Evolutionary conservation across 1,139 yeast genomes (phyloP).

Genomic region (Lodderomyces metapsilosis): DNA sequence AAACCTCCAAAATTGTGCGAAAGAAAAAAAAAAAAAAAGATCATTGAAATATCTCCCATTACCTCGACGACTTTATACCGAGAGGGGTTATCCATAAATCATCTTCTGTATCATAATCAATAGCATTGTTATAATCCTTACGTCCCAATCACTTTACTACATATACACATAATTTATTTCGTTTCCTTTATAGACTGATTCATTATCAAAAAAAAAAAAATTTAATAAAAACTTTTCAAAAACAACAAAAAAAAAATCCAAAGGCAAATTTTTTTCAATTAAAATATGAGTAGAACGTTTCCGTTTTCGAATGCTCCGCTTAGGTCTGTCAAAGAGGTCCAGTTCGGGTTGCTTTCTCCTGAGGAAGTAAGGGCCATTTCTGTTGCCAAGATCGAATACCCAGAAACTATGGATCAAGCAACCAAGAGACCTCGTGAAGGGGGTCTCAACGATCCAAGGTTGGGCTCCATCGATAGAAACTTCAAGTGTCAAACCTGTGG

Average conservation of each 20-base stretch:
- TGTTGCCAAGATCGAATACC: conserved; percentile 95
- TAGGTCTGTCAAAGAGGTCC: conserved; percentile 95
- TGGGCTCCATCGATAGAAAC: conserved; percentile 96
- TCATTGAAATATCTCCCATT: background rate
- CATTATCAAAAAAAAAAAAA: background rate
- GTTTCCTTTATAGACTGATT: conserved; percentile 1
- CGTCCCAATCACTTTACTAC: background rate
- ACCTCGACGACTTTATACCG: conserved; percentile 2
- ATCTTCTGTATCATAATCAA: conserved; percentile 2
- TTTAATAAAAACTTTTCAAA: conserved; percentile 2
- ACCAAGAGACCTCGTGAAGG: conserved; percentile 94
- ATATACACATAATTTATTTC: background rate
- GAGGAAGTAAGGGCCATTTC: conserved; percentile 97
- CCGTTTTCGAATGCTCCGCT: conserved; percentile 98
- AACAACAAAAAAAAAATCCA: background rate
- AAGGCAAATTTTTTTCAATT: background rate
- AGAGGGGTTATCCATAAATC: background rate
- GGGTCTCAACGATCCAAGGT: conserved; percentile 93
- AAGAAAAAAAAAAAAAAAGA: background rate
- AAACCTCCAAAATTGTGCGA: background rate
- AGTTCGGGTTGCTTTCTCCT: conserved; percentile 96
- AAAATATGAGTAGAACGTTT: conserved; percentile 54
- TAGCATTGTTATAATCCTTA: background rate
- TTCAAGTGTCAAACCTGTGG: conserved; percentile 99
- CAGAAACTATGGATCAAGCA: conserved; percentile 98